phyloP scores from a whole-genome alignment of 2,329 filamentous ascomycete genomes.

The Colletotrichum sp. region DNA sequence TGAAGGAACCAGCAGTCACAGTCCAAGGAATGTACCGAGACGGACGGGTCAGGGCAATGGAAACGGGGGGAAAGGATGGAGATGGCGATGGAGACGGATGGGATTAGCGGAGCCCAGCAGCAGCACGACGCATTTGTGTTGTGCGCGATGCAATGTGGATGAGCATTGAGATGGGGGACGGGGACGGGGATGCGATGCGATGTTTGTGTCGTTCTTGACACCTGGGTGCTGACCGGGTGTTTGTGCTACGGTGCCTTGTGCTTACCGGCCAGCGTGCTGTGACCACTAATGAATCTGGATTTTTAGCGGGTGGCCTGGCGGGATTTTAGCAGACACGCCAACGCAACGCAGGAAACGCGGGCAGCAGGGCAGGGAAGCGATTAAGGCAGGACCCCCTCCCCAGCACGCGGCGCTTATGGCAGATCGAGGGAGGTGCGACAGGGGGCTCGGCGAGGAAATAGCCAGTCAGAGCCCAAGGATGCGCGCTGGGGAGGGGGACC shows the following conservation, averaged over 20 bases:
- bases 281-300: not conserved
- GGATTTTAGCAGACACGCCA: conserved; percentile 6
- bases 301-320: not conserved
- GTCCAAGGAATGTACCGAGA: conserved; percentile 19
- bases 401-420: conserved; percentile 15
- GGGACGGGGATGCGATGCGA: not conserved
- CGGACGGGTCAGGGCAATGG: conserved; percentile 2
- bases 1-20: conserved; percentile 3
- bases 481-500: not conserved
- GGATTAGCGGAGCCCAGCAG: conserved; percentile 4
- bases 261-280: not conserved
- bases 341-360: not conserved
- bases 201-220: not conserved
- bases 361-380: not conserved
- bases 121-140: conserved; percentile 1
- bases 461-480: not conserved
- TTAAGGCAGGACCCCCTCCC: conserved; percentile 9
- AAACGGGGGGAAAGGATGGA: not conserved
- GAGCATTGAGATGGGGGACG: not conserved
- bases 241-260: not conserved
- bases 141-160: conserved; percentile 6
- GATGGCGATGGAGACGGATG: not conserved
- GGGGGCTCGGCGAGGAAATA: not conserved
- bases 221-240: not conserved
- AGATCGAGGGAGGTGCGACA: conserved; percentile 20